Evolutionary conservation across 2,329 filamentous ascomycete genomes (phyloP).

Genomic region (Phyllosticta citriasiana): DNA sequence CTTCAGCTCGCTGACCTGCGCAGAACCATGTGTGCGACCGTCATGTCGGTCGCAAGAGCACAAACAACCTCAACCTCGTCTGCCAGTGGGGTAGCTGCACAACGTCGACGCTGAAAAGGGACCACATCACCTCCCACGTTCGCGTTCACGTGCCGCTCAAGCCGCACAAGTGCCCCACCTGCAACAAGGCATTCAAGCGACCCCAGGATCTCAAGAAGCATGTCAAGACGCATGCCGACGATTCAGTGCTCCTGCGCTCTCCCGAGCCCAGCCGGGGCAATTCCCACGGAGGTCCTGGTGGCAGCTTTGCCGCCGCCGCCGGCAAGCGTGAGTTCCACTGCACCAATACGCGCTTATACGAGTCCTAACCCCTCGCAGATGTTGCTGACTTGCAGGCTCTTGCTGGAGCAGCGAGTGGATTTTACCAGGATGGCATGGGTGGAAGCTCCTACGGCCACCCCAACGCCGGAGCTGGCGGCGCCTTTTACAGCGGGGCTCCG

Average conservation of each 20-base stretch:
- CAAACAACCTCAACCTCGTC: constrained; percentile 94
- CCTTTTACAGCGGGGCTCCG: constrained; percentile 45
- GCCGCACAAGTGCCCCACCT: constrained; percentile 98
- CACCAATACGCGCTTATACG: constrained; percentile 14
- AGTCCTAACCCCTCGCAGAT: constrained; percentile 29
- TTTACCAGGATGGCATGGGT: constrained; percentile 35
- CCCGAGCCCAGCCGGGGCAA: constrained; percentile 47
- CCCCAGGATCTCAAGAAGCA: constrained; percentile 99
- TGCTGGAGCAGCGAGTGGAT: constrained; percentile 39
- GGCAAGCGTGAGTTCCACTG: constrained; percentile 30
- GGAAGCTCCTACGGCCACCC: constrained; percentile 37
- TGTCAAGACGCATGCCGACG: constrained; percentile 96
- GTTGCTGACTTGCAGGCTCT: constrained; percentile 39
- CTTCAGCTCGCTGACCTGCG: constrained; percentile 13
- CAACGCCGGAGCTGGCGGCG: constrained; percentile 39
- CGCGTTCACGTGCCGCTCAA: constrained; percentile 97
- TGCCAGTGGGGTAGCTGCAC: constrained; percentile 96
- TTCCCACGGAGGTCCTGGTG: constrained; percentile 22
- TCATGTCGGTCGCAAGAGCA: constrained; percentile 97
- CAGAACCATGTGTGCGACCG: constrained; percentile 97
- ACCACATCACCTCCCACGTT: constrained; percentile 98
- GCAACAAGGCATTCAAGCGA: constrained; percentile 97
- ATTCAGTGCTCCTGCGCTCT: constrained; percentile 65
- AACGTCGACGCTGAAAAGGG: constrained; percentile 95
- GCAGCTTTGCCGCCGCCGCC: constrained; percentile 24